Percentiles rank a stretch among this genome's conserved stretches.
phyloP scores from a whole-genome alignment of 129 eudicot species.

The Scalesia atractyloides region DNA sequence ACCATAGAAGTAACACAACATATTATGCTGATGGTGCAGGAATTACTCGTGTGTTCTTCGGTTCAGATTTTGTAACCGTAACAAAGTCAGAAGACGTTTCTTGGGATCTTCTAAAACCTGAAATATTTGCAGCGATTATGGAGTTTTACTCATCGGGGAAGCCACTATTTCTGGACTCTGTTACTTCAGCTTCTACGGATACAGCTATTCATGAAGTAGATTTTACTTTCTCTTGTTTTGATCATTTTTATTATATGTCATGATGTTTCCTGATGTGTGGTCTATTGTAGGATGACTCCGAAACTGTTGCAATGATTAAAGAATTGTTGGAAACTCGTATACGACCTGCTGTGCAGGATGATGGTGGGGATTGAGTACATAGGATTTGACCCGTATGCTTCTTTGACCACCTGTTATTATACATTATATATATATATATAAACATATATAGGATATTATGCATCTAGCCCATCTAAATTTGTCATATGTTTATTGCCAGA shows the following conservation, averaged over 20 bases:
- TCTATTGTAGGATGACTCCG: constrained; percentile 83
- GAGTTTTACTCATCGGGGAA: constrained; percentile 92
- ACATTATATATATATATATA: too few species aligned
- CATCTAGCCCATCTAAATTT: not conserved
- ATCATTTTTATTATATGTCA: not conserved
- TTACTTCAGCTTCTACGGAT: constrained; percentile 80
- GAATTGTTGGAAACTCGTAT: constrained; percentile 95
- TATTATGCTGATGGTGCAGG: constrained; percentile 44
- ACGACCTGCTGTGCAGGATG: constrained; percentile 98
- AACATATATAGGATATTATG: not conserved
- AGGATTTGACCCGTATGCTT: constrained; percentile 78
- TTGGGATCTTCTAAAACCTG: constrained; percentile 91
- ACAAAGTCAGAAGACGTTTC: constrained; percentile 85
- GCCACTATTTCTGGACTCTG: constrained; percentile 79
- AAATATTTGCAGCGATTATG: constrained; percentile 95
- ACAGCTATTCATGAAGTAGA: constrained; percentile 82
- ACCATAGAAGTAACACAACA: constrained; percentile 11
- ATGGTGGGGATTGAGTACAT: constrained; percentile 96
- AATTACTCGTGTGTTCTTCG: constrained; percentile 88
- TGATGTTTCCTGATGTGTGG: constrained; percentile 2
- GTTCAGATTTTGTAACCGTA: constrained; percentile 89
- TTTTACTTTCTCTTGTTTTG: not conserved
- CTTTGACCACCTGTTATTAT: constrained; percentile 1
- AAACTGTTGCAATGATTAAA: constrained; percentile 97
- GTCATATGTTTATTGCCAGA: constrained; percentile 28